phyloP scores from a whole-genome alignment of 208 protist genomes.

The Trypanosoma theileri region DNA sequence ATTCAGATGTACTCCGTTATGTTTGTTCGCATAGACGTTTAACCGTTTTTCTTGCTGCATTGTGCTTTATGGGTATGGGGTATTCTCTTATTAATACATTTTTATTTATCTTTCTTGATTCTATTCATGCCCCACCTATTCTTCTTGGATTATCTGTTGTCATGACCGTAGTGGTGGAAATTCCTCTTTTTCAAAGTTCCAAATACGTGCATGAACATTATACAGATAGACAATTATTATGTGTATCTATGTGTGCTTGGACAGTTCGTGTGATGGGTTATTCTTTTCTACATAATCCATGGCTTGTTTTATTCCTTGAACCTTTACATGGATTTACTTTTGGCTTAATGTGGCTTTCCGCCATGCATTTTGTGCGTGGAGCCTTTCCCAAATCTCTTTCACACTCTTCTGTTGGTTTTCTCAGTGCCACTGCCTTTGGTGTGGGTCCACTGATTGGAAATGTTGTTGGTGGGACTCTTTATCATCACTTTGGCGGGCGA shows the following conservation, averaged over 20 bases:
- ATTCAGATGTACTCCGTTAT: constrained; percentile 23
- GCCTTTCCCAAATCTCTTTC: constrained; percentile 27
- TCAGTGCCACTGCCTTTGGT: constrained; percentile 33
- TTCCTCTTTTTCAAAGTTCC: constrained; percentile 33
- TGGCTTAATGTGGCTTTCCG: constrained; percentile 38
- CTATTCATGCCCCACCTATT: constrained; percentile 19
- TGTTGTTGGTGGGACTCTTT: constrained; percentile 33
- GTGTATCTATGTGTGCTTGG: constrained; percentile 19
- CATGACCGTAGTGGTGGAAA: constrained; percentile 38
- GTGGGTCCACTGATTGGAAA: constrained; percentile 37
- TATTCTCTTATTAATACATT: constrained; percentile 30
- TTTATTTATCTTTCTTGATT: constrained; percentile 40
- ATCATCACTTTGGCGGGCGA: constrained; percentile 25
- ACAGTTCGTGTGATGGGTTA: constrained; percentile 33
- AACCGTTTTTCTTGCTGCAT: constrained; percentile 17
- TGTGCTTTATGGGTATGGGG: constrained; percentile 30
- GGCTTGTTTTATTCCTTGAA: constrained; percentile 36
- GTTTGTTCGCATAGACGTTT: constrained; percentile 19
- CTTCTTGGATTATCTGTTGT: constrained; percentile 33
- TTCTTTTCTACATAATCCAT: constrained; percentile 35
- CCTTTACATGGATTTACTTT: constrained; percentile 42
- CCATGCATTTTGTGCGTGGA: constrained; percentile 27
- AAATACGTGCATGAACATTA: constrained; percentile 17
- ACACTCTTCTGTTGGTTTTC: constrained; percentile 30
- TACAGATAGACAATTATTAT: constrained; percentile 26